These are phyloP conservation scores for Pecoramyces ruminantium DNA, from an alignment of 192 early-diverging fungal genomes.

Conservation along the genomic window DNA sequence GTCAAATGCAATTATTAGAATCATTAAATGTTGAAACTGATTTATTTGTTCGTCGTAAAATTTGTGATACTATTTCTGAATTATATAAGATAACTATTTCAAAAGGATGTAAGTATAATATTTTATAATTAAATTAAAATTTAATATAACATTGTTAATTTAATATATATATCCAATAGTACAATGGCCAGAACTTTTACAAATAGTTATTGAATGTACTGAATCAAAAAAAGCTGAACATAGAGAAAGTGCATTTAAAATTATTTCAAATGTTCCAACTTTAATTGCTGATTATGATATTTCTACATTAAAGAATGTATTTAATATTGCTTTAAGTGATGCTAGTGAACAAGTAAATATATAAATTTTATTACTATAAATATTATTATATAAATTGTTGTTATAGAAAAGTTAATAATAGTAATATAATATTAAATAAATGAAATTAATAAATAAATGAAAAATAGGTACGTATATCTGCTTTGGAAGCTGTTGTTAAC, in stretches of 20 bases:
- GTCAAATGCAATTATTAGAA: constrained; percentile 60
- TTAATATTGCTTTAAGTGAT: constrained; percentile 55
- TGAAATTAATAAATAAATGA: background rate
- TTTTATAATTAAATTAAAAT: too few species aligned
- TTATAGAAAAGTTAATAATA: too few species aligned
- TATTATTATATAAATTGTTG: too few species aligned
- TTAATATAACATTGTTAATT: too few species aligned
- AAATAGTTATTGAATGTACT: constrained; percentile 63
- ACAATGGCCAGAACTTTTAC: constrained; percentile 67
- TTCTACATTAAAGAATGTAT: constrained; percentile 50
- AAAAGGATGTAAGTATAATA: constrained; percentile 25
- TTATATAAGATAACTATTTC: constrained; percentile 43
- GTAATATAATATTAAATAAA: too few species aligned
- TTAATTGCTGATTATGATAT: constrained; percentile 56
- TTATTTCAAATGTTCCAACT: constrained; percentile 68
- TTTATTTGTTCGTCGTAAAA: constrained; percentile 64
- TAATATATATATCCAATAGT: constrained; percentile 12
- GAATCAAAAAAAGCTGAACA: constrained; percentile 55
- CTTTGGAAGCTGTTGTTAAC: constrained; percentile 15
- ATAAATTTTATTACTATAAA: too few species aligned
- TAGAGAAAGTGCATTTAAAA: constrained; percentile 76
- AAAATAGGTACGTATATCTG: constrained; percentile 18
- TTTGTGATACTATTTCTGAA: constrained; percentile 86
- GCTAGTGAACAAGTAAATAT: constrained; percentile 25
- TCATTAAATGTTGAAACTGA: constrained; percentile 62